These are phyloP conservation scores for Hypomontagnella monticulosa DNA, from an alignment of 495 filamentous ascomycete genomes.

Conservation along the genomic window DNA sequence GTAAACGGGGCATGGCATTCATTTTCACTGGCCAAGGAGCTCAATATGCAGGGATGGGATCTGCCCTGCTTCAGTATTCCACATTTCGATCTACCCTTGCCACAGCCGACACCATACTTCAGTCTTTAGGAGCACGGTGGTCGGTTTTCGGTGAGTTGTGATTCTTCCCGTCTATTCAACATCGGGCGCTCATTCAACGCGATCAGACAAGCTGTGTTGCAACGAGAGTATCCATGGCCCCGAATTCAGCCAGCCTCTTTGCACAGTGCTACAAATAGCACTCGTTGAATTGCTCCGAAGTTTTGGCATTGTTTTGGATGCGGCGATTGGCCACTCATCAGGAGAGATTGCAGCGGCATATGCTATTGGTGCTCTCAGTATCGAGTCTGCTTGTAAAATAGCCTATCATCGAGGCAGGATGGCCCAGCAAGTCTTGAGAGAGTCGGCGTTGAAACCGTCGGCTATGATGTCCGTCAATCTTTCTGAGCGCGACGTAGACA, in stretches of 20 bases:
- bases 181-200: no score
- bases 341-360: constrained; percentile 62
- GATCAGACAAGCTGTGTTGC: no score
- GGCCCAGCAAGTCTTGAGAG: constrained; percentile 8
- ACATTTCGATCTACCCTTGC: constrained; percentile 34
- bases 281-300: constrained; percentile 59
- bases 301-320: constrained; percentile 54
- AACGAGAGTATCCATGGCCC: constrained; percentile 45
- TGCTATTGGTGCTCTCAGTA: constrained; percentile 46
- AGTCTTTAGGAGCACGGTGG: constrained; percentile 44
- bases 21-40: constrained; percentile 56
- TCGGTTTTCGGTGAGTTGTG: constrained; percentile 45
- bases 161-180: no score
- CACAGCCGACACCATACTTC: constrained; percentile 38
- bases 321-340: constrained; percentile 66
- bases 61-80: constrained; percentile 49
- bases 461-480: constrained; percentile 55
- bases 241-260: constrained; percentile 50
- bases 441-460: constrained; percentile 20
- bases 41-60: constrained; percentile 62
- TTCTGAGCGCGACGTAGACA: constrained; percentile 30
- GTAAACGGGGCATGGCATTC: no score
- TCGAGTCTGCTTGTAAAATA: constrained; percentile 54
- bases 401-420: constrained; percentile 49
- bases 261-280: constrained; percentile 54